These are phyloP conservation scores for Hexamita inflata DNA, from an alignment of 208 protist species.

Conservation along the genomic window DNA sequence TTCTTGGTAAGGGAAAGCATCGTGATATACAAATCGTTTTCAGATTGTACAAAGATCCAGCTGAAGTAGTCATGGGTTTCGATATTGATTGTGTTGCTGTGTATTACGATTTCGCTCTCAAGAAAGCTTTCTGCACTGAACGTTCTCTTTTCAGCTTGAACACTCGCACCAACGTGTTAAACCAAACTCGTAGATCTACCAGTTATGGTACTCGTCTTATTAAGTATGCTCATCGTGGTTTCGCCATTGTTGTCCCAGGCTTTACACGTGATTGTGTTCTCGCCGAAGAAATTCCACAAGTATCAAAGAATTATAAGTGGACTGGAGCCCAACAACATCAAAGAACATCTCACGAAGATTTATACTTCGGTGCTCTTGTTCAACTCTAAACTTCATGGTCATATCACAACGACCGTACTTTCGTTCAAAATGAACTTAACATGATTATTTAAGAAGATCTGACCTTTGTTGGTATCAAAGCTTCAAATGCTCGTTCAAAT, in stretches of 20 bases:
- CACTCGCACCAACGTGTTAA: background rate
- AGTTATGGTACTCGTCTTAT: background rate
- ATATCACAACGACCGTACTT: too few species aligned
- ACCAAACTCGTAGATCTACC: background rate
- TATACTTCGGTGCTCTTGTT: too few species aligned
- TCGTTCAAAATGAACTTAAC: too few species aligned
- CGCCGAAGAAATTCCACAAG: background rate
- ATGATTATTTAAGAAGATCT: too few species aligned
- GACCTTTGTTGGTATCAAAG: too few species aligned
- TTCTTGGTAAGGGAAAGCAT: background rate
- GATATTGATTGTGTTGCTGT: background rate
- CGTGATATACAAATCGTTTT: background rate
- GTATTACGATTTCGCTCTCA: background rate
- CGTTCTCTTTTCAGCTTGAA: background rate
- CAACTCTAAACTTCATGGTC: too few species aligned
- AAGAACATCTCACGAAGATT: too few species aligned
- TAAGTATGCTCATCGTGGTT: background rate
- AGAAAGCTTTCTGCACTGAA: background rate
- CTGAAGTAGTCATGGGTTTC: background rate
- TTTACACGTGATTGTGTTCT: background rate
- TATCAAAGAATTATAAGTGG: too few species aligned
- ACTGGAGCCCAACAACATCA: too few species aligned
- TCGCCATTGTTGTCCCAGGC: background rate
- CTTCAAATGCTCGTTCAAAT: too few species aligned
- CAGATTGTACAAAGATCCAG: background rate